phyloP scores from a whole-genome alignment of 257 asterid species.

The Capsicum chinense region DNA sequence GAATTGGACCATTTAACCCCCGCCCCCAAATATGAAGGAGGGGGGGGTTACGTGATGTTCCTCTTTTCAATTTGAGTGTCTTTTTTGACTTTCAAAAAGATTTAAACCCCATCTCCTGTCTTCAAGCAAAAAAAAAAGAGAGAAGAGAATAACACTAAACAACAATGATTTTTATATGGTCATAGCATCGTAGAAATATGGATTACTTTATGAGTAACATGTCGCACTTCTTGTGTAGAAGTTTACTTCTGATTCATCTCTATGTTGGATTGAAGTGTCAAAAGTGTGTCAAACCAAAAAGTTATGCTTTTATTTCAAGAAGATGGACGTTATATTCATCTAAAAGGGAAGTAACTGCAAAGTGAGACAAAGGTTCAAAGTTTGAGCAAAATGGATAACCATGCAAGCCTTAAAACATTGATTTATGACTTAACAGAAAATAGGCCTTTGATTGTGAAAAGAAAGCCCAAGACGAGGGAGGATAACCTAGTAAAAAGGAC shows the following conservation, averaged over 20 bases:
- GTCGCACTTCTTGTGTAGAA: neutral
- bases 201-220: constrained; percentile 2
- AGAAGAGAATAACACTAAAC: neutral
- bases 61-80: neutral
- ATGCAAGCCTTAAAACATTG: neutral
- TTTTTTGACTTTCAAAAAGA: constrained; percentile 3
- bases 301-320: neutral
- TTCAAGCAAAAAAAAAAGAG: neutral
- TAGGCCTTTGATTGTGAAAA: constrained; percentile 1
- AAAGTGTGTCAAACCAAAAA: neutral
- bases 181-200: neutral
- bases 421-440: neutral
- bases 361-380: neutral
- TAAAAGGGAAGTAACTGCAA: neutral
- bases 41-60: too few relatives aligned
- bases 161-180: constrained; percentile 4
- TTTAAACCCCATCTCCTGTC: neutral
- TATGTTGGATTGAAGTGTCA: neutral
- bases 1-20: too few relatives aligned
- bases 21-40: too few relatives aligned
- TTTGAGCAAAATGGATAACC: constrained; percentile 11
- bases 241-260: neutral
- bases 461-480: neutral
- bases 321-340: neutral
- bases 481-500: neutral